Percentiles rank a stretch among this genome's conserved stretches.
Conservation (phyloP, 306 rosid species). For the Vigna unguiculata region DNA sequence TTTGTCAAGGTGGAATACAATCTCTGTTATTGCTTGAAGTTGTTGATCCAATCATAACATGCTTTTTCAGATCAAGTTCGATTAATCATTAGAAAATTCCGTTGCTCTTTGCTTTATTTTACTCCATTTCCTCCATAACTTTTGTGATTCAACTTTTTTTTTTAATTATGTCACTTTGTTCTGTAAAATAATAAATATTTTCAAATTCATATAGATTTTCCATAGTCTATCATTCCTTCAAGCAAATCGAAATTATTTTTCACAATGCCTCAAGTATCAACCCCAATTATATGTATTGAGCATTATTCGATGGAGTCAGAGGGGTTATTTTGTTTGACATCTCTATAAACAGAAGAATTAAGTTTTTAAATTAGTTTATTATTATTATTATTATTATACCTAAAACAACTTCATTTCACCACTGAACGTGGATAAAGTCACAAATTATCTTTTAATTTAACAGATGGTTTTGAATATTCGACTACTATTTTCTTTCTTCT, state of each 20-base stretch:
- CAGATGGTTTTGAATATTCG: too few species aligned
- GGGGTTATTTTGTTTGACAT: background rate
- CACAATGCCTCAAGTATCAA: background rate
- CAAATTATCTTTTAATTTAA: too few species aligned
- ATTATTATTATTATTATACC: too few species aligned
- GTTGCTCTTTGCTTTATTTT: background rate
- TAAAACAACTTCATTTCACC: too few species aligned
- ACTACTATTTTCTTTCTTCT: too few species aligned
- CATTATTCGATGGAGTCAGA: background rate
- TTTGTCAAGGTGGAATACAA: slow-evolving; percentile 32
- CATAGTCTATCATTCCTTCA: background rate
- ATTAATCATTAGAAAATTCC: background rate
- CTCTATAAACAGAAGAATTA: background rate
- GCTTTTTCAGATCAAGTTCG: background rate
- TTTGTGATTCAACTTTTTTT: background rate
- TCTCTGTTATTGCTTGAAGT: slow-evolving; percentile 6
- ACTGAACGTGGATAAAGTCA: too few species aligned
- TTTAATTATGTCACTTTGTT: background rate
- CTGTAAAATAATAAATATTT: background rate
- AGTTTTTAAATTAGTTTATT: background rate
- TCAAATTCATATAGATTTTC: background rate
- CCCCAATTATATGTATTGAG: background rate
- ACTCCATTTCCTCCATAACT: background rate
- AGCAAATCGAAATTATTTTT: background rate
- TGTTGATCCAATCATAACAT: background rate